phyloP scores from a whole-genome alignment of 768 basidiomycete species.

The Calocybe gangraenosa region DNA sequence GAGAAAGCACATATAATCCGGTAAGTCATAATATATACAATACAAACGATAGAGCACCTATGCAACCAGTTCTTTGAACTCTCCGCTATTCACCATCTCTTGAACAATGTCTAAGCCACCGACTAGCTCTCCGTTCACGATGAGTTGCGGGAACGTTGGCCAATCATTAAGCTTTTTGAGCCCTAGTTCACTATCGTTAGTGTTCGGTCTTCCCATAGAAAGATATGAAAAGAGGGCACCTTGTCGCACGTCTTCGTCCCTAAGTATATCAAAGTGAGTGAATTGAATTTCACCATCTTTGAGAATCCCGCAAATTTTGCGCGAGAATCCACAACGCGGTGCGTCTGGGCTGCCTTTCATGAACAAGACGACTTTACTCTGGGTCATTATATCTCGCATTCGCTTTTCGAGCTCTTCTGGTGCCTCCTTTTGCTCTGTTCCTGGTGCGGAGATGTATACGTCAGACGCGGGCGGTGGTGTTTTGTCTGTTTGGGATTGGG shows the following conservation, averaged over 20 bases:
- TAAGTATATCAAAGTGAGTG: conserved; percentile 77
- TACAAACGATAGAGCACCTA: conserved; percentile 6
- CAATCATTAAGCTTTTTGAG: conserved; percentile 79
- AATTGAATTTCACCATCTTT: conserved; percentile 62
- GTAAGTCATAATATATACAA: background rate
- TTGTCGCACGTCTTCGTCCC: conserved; percentile 77
- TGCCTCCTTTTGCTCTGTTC: conserved; percentile 39
- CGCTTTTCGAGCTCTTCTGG: conserved; percentile 64
- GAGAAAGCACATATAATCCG: background rate
- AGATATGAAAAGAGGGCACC: conserved; percentile 37
- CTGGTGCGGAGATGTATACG: conserved; percentile 8
- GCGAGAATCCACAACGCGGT: conserved; percentile 84
- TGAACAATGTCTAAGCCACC: conserved; percentile 93
- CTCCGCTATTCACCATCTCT: conserved; percentile 82
- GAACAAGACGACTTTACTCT: conserved; percentile 77
- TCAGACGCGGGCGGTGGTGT: conserved; percentile 29
- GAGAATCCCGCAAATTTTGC: conserved; percentile 67
- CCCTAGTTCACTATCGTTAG: conserved; percentile 31
- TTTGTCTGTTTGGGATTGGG: conserved; percentile 48
- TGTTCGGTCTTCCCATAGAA: background rate
- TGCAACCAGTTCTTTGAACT: conserved; percentile 52
- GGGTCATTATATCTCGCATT: conserved; percentile 69
- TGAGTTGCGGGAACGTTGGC: conserved; percentile 88
- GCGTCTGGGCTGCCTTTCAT: conserved; percentile 84
- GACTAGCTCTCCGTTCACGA: conserved; percentile 86